Percentiles rank a stretch among this genome's conserved stretches.
phyloP scores from a whole-genome alignment of 164 flowering plant species.

The Malania oleifera region DNA sequence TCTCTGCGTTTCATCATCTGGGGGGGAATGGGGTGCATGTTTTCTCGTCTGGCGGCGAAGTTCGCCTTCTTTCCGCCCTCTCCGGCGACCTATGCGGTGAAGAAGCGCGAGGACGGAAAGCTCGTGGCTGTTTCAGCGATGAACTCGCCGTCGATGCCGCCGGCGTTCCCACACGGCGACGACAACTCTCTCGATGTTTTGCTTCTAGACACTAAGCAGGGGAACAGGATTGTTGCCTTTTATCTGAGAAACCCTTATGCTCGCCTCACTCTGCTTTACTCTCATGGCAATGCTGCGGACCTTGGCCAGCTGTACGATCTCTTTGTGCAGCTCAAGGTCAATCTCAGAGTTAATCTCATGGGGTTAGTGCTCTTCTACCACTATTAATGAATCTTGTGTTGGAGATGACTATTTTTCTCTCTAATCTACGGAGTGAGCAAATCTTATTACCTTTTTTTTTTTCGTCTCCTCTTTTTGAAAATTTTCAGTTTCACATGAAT shows the following conservation, averaged over 20 bases:
- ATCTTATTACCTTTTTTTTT: neutral
- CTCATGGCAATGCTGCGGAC: constrained; percentile 98
- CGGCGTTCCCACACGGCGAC: constrained; percentile 31
- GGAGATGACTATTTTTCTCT: too few species aligned
- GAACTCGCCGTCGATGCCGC: constrained; percentile 29
- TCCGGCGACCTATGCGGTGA: constrained; percentile 69
- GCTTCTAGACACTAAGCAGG: constrained; percentile 58
- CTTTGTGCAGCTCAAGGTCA: constrained; percentile 86
- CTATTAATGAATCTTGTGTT: neutral
- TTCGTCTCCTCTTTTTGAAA: neutral
- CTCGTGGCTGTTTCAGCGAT: constrained; percentile 34
- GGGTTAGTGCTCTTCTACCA: constrained; percentile 58
- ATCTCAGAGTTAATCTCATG: constrained; percentile 87
- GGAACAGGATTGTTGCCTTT: constrained; percentile 84
- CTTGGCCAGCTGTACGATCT: constrained; percentile 92
- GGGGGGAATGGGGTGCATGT: constrained; percentile 64
- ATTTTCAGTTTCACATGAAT: neutral
- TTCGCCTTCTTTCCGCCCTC: constrained; percentile 91
- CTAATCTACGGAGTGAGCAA: neutral
- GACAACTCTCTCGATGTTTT: constrained; percentile 63
- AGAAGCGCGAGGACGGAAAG: constrained; percentile 48
- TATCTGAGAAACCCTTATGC: constrained; percentile 79
- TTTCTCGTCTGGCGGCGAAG: constrained; percentile 70
- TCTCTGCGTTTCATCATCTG: constrained; percentile 1
- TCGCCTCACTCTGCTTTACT: constrained; percentile 78